Percentiles rank a stretch among this genome's conserved stretches.
Conservation (phyloP, 2,329 filamentous ascomycete species). For the Hirsutella minnesotensis region DNA sequence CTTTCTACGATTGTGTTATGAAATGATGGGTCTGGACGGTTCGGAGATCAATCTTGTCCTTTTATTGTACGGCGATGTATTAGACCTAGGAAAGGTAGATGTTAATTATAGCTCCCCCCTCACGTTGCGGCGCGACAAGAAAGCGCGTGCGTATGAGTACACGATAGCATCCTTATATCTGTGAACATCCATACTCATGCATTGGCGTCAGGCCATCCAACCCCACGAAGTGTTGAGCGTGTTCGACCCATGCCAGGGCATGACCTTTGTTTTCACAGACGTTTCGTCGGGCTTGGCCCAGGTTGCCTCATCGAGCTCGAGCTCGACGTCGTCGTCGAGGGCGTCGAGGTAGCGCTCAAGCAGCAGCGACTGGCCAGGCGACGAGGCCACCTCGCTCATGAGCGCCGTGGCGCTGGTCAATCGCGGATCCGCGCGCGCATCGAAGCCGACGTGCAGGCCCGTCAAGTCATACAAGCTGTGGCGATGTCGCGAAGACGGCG, state of each 20-base stretch:
- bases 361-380: neutral
- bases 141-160: neutral
- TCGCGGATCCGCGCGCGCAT: too few relatives aligned
- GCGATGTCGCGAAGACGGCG: too few relatives aligned
- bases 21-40: conserved; percentile 22
- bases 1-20: conserved; percentile 29
- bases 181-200: too few relatives aligned
- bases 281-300: neutral
- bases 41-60: conserved; percentile 23
- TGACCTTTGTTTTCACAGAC: neutral
- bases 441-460: neutral
- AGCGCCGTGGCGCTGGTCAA: too few relatives aligned
- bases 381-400: too few relatives aligned
- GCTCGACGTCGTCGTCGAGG: neutral
- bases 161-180: too few relatives aligned
- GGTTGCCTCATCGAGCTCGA: conserved; percentile 2
- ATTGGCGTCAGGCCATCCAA: conserved; percentile 9
- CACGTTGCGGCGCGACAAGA: conserved; percentile 16
- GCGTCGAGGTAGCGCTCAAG: conserved; percentile 1
- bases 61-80: conserved; percentile 18
- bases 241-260: conserved; percentile 8
- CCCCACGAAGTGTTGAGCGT: conserved; percentile 9
- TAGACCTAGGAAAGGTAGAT: conserved; percentile 27
- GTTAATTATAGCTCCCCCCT: conserved; percentile 49
- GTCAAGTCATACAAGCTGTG: neutral